Evolutionary conservation across 1,284 basidiomycete genomes (phyloP).

Genomic region (Boletus mariae): DNA sequence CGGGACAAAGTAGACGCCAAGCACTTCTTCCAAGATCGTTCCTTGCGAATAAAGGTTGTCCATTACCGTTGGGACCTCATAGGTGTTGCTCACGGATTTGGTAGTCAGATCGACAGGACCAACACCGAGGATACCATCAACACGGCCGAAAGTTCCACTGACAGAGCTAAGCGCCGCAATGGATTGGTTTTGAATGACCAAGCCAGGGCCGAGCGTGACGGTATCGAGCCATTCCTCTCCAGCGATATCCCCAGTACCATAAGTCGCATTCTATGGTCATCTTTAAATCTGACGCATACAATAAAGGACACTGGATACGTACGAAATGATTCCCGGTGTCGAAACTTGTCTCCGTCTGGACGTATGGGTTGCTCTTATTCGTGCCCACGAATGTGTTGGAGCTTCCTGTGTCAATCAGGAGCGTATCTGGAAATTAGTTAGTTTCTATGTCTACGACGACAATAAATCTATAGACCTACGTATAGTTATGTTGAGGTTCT

Average conservation of each 20-base stretch:
- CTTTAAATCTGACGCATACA: not conserved
- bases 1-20: slow-evolving; percentile 53
- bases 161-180: slow-evolving; percentile 48
- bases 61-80: slow-evolving; percentile 39
- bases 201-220: slow-evolving; percentile 39
- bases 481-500: slow-evolving; percentile 41
- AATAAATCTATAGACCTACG: slow-evolving; percentile 8
- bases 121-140: slow-evolving; percentile 57
- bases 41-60: slow-evolving; percentile 43
- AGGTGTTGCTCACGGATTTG: slow-evolving; percentile 27
- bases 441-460: not conserved
- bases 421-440: slow-evolving; percentile 21
- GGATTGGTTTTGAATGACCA: slow-evolving; percentile 48
- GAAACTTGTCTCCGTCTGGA: slow-evolving; percentile 38
- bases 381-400: slow-evolving; percentile 39
- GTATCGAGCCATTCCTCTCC: slow-evolving; percentile 51
- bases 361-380: slow-evolving; percentile 31
- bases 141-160: slow-evolving; percentile 36
- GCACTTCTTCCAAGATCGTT: slow-evolving; percentile 39
- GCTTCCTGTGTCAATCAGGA: slow-evolving; percentile 34
- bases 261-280: slow-evolving; percentile 35
- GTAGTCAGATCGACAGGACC: slow-evolving; percentile 51
- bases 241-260: slow-evolving; percentile 49
- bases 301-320: slow-evolving; percentile 1
- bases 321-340: slow-evolving; percentile 42